A percentile compares a stretch with the other conserved stretches of the same genome.
Conservation (phyloP, 139 green algal genomes). For the Volvox reticuliferus region DNA sequence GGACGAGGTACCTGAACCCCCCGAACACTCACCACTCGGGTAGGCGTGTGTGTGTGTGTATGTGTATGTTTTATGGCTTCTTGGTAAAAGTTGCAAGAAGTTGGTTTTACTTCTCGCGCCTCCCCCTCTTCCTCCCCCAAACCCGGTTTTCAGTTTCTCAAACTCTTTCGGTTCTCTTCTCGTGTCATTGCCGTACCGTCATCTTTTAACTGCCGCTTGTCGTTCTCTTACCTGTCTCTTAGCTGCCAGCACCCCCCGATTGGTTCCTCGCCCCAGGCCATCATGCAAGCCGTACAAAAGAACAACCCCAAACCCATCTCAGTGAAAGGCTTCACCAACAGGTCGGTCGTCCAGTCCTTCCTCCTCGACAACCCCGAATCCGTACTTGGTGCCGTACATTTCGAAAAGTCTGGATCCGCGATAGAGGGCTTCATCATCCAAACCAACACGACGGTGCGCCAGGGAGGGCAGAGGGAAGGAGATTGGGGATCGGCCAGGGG, state of each 20-base stretch:
- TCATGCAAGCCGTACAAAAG: constrained; percentile 71
- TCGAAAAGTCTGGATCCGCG: neutral
- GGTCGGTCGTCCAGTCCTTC: constrained; percentile 74
- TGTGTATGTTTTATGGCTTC: too few species aligned
- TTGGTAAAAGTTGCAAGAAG: too few species aligned
- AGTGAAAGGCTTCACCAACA: constrained; percentile 63
- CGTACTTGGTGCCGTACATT: constrained; percentile 40
- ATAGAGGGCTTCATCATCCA: constrained; percentile 85
- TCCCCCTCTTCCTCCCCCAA: too few species aligned
- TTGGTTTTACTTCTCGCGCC: too few species aligned
- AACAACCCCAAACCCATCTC: constrained; percentile 77
- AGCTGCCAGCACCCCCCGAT: neutral
- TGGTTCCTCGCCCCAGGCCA: constrained; percentile 39
- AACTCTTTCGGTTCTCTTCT: neutral
- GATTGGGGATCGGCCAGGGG: too few species aligned
- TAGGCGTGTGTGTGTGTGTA: too few species aligned
- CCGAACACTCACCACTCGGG: too few species aligned
- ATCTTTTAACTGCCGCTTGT: too few species aligned
- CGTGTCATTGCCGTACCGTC: too few species aligned
- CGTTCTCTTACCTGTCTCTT: neutral
- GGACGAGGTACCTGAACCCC: too few species aligned
- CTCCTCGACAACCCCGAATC: constrained; percentile 79
- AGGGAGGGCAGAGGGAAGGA: neutral
- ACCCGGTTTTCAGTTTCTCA: too few species aligned
- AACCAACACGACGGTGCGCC: constrained; percentile 83